phyloP scores from a whole-genome alignment of 2,329 filamentous ascomycete genomes.

The Botrytis tulipae region DNA sequence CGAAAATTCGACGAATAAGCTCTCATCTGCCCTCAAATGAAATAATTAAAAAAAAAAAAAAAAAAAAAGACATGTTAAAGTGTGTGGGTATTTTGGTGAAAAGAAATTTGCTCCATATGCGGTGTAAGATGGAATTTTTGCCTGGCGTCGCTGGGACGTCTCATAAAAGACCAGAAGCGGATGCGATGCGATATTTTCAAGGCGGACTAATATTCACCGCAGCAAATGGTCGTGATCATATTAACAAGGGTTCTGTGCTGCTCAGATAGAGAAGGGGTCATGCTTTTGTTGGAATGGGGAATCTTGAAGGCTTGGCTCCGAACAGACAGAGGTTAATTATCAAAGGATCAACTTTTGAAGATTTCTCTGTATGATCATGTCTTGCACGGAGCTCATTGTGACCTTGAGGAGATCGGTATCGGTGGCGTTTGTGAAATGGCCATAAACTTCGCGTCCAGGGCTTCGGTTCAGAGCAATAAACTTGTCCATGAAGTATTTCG shows the following conservation, averaged over 20 bases:
- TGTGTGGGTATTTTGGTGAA: slow-evolving; percentile 14
- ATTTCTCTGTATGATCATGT: slow-evolving; percentile 85
- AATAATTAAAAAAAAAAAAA: slow-evolving; percentile 7
- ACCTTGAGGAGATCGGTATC: slow-evolving; percentile 77
- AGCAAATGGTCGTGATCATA: slow-evolving; percentile 3
- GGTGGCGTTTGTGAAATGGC: slow-evolving; percentile 59
- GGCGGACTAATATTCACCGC: neutral
- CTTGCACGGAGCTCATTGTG: slow-evolving; percentile 81
- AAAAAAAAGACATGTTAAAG: neutral
- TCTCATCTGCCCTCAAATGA: neutral
- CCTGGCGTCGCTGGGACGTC: neutral
- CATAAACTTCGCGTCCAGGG: slow-evolving; percentile 55
- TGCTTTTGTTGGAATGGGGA: neutral
- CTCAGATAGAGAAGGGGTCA: slow-evolving; percentile 4
- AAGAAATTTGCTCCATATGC: slow-evolving; percentile 10
- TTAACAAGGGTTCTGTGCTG: slow-evolving; percentile 17
- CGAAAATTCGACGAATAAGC: neutral
- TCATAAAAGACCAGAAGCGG: slow-evolving; percentile 7
- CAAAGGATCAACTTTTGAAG: slow-evolving; percentile 74
- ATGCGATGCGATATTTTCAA: neutral
- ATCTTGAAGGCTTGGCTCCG: slow-evolving; percentile 19
- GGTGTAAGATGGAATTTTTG: slow-evolving; percentile 5
- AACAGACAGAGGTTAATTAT: slow-evolving; percentile 32
- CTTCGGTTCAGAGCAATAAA: slow-evolving; percentile 73
- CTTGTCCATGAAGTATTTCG: slow-evolving; percentile 79